Evolutionary conservation across 345 rosid genomes (phyloP).

Genomic region (Salix dunnii): DNA sequence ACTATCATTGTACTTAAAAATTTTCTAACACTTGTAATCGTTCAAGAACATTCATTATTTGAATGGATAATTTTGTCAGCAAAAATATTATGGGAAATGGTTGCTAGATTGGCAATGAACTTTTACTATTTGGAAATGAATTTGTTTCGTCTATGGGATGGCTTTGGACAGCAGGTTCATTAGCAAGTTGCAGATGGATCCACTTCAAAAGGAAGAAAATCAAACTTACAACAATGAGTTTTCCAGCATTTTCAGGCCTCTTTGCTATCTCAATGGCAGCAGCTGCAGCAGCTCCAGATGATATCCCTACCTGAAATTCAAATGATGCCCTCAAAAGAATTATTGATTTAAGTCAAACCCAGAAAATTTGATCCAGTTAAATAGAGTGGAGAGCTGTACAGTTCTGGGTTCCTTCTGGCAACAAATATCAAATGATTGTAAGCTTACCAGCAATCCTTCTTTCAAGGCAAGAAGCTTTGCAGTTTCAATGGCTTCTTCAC

Average conservation of each 20-base stretch:
- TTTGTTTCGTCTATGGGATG: background rate
- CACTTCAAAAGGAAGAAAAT: background rate
- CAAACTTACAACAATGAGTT: constrained; percentile 60
- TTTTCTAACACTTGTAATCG: background rate
- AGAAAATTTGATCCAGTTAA: no score
- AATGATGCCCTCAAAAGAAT: background rate
- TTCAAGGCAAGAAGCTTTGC: constrained; percentile 49
- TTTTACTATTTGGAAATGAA: background rate
- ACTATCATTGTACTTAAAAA: no score
- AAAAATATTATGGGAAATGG: background rate
- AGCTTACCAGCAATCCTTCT: constrained; percentile 58
- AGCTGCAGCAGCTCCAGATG: constrained; percentile 70
- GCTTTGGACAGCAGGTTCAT: background rate
- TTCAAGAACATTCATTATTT: background rate
- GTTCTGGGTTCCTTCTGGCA: background rate
- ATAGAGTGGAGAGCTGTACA: background rate
- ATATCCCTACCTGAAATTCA: constrained; percentile 55
- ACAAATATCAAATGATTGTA: background rate
- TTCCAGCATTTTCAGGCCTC: constrained; percentile 62
- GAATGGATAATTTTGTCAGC: background rate
- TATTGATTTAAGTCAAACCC: background rate
- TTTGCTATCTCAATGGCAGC: constrained; percentile 60
- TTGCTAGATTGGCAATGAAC: background rate
- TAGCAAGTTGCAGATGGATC: background rate
- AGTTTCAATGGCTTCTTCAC: constrained; percentile 50